Percentiles rank a stretch among this genome's conserved stretches.
phyloP scores from a whole-genome alignment of 2,329 filamentous ascomycete species.

The Ophiognomonia clavigignenti-juglandacearum region DNA sequence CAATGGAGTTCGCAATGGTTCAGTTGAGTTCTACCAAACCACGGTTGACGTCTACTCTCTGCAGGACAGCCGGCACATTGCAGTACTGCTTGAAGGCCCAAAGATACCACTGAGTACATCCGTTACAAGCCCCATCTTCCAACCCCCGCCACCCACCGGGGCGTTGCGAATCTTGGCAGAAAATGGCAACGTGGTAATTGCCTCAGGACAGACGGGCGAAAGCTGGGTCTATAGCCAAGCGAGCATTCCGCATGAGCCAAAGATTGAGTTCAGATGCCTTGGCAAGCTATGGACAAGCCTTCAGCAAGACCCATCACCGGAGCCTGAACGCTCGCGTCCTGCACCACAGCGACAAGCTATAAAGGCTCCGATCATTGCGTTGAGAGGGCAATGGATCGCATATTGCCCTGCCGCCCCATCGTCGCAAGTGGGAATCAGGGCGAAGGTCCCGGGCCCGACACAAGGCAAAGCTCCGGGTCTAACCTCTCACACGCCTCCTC shows the following conservation, averaged over 20 bases:
- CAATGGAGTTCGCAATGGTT: constrained; percentile 25
- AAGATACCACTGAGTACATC: constrained; percentile 55
- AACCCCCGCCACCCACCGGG: constrained; percentile 65
- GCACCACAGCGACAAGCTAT: constrained; percentile 35
- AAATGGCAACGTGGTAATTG: constrained; percentile 65
- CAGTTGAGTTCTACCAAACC: constrained; percentile 69
- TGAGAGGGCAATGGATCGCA: constrained; percentile 72
- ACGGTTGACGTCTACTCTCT: constrained; percentile 86
- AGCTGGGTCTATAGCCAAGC: constrained; percentile 69
- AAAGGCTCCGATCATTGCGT: constrained; percentile 61
- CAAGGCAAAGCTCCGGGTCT: constrained; percentile 52
- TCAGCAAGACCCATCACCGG: constrained; percentile 53
- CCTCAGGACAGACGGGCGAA: constrained; percentile 81
- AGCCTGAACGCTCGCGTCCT: constrained; percentile 37
- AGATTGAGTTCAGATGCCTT: constrained; percentile 57
- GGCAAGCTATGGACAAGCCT: constrained; percentile 91
- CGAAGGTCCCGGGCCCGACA: constrained; percentile 53
- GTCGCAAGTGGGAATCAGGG: constrained; percentile 65
- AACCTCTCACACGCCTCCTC: constrained; percentile 60
- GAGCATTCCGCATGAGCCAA: constrained; percentile 35
- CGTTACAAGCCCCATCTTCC: constrained; percentile 58
- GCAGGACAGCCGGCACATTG: constrained; percentile 64
- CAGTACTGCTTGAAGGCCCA: constrained; percentile 68
- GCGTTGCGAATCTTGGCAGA: constrained; percentile 71
- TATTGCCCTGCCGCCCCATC: constrained; percentile 71